Percentiles rank a stretch among this genome's conserved stretches.
Evolutionary conservation across 352 stramenopile genomes (phyloP).

Genomic region (Pythium myriotylum): DNA sequence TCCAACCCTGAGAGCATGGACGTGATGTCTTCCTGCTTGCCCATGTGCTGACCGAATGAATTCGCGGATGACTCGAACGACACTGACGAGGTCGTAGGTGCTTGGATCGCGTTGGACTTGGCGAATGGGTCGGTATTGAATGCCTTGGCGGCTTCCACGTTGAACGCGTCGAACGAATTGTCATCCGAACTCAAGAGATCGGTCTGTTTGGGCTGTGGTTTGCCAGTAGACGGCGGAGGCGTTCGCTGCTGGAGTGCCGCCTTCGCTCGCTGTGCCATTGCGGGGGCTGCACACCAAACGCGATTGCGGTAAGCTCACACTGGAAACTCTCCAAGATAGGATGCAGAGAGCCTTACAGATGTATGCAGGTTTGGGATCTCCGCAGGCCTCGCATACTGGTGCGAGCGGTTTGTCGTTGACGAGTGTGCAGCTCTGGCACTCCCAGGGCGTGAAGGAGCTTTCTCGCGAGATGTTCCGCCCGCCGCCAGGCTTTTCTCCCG

Average conservation of each 20-base stretch:
- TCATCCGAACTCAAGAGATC: slow-evolving; percentile 20
- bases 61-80: slow-evolving; percentile 12
- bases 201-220: slow-evolving; percentile 17
- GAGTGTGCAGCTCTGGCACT: slow-evolving; percentile 73
- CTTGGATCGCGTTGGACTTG: slow-evolving; percentile 17
- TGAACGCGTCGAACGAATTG: slow-evolving; percentile 30
- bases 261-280: slow-evolving; percentile 52
- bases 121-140: slow-evolving; percentile 22
- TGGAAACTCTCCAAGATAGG: too few species aligned
- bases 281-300: slow-evolving; percentile 35
- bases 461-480: slow-evolving; percentile 37
- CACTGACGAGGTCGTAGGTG: slow-evolving; percentile 9
- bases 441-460: slow-evolving; percentile 68
- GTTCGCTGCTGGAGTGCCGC: slow-evolving; percentile 36
- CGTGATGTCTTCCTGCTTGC: slow-evolving; percentile 58
- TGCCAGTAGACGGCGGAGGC: slow-evolving; percentile 5
- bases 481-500: slow-evolving; percentile 28
- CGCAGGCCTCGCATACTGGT: slow-evolving; percentile 75
- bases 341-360: slow-evolving; percentile 57
- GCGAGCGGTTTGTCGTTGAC: slow-evolving; percentile 79
- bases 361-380: slow-evolving; percentile 58
- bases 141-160: slow-evolving; percentile 8
- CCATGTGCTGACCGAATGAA: background rate
- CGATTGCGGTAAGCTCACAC: too few species aligned
- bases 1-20: slow-evolving; percentile 80